phyloP scores from a whole-genome alignment of 2,329 filamentous ascomycete genomes.

The Ascochyta fabae region DNA sequence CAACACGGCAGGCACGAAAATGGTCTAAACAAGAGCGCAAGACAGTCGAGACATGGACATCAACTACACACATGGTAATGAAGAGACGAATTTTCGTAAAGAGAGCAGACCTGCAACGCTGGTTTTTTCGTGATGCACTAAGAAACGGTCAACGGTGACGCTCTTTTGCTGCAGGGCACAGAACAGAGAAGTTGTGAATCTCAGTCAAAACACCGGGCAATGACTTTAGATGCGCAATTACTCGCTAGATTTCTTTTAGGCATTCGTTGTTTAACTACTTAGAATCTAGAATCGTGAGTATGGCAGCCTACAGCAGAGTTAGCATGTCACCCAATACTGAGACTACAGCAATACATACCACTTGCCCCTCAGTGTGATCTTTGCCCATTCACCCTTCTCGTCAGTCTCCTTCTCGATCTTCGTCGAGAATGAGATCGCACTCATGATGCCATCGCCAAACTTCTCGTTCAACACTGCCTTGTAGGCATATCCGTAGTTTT shows the following conservation, averaged over 20 bases:
- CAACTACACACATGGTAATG: no score
- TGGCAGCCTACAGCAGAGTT: slow-evolving; percentile 50
- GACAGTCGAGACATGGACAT: no score
- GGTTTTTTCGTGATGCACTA: no score
- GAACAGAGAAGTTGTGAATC: no score
- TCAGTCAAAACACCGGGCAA: no score
- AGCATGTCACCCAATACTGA: slow-evolving; percentile 6
- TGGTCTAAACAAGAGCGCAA: no score
- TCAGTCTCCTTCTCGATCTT: slow-evolving; percentile 95
- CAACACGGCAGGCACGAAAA: background rate
- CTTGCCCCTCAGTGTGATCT: slow-evolving; percentile 83
- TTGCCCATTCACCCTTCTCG: slow-evolving; percentile 81
- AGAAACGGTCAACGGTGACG: no score
- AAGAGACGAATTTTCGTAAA: no score
- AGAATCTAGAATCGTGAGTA: slow-evolving; percentile 55
- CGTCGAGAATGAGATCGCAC: slow-evolving; percentile 87
- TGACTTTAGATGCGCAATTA: no score
- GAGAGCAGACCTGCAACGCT: no score
- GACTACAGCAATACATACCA: slow-evolving; percentile 63
- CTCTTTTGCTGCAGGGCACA: no score
- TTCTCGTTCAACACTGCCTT: slow-evolving; percentile 97
- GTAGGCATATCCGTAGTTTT: slow-evolving; percentile 96
- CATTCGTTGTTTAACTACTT: background rate
- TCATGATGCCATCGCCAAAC: slow-evolving; percentile 84
- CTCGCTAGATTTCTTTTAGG: background rate